Base-by-base conservation (phyloP, 2,329 filamentous ascomycete genomes). In the Xylaria sp. region DNA sequence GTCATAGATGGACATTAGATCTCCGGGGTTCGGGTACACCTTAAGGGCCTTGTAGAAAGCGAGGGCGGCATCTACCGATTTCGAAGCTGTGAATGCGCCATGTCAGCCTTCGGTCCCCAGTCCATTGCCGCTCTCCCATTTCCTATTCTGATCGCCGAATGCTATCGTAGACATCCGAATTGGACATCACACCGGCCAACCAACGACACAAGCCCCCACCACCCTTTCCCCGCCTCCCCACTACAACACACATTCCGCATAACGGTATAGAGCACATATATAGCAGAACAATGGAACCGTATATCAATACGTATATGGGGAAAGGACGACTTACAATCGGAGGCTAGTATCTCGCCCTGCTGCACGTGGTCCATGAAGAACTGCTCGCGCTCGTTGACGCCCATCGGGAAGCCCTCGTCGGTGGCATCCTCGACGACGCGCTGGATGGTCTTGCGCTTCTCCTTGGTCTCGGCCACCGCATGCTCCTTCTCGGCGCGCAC, bases 11-110 rank as follows among this genome's bases (percentile, higher is more conserved):
- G 84, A 85, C 73, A 99, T 97, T 67, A 99, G 81, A 70, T 97
- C 94, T 66, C 88, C 84, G 11, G 93, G 94, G 68, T 91, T 89
- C 48, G 94, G 94, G 78, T 99, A 99, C 66, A 97, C 94, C 84
- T 99, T 99, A 64, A 99, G 84, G 41, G 92, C 94, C 82, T 92
- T 95, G 85, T 97, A 99, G 78, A 99, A 99, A 74, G 90, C 91
- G 57, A 97, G 79, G 44, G 94, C 93, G 47, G 94, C 91, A 63
- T 97, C 92, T 54, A 96, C 75, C 39, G 82, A 79, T 69, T 87
- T 84, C 63, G 84, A 76, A 64, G 87, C 87, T 90, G 64, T 59
- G 59, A 37, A 52, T 47, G 34, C 45, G 19, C 26, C 20, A 20
- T 19, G 52, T 63, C 45, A 63, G 62, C 52, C 13, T 11, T 42